phyloP scores from a whole-genome alignment of 2,329 filamentous ascomycete species.

The Penicillium capsulatum region DNA sequence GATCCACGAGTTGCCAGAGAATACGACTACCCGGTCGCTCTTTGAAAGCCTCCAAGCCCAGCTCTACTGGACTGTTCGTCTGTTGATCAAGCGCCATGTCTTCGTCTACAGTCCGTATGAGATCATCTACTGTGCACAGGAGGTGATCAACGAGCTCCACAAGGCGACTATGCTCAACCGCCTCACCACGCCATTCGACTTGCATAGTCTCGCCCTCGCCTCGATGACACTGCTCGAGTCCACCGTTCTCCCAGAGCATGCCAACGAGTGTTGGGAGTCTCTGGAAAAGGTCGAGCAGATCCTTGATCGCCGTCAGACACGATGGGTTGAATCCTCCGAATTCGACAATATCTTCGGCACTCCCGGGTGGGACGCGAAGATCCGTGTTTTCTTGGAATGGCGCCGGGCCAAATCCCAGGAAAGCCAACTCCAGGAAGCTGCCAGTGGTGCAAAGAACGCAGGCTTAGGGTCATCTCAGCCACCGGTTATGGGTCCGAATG shows the following conservation, averaged over 20 bases:
- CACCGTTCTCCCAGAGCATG: constrained; percentile 38
- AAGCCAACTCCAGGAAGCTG: constrained; percentile 28
- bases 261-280: constrained; percentile 37
- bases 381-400: constrained; percentile 40
- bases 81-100: constrained; percentile 43
- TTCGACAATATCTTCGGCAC: constrained; percentile 40
- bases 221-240: constrained; percentile 43
- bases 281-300: constrained; percentile 52
- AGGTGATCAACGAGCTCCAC: constrained; percentile 40
- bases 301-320: constrained; percentile 44
- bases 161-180: constrained; percentile 31
- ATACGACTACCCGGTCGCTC: constrained; percentile 24
- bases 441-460: constrained; percentile 13
- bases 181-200: constrained; percentile 38
- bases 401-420: constrained; percentile 35
- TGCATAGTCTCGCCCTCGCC: constrained; percentile 40
- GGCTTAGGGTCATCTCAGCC: constrained; percentile 20
- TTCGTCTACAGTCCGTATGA: constrained; percentile 42
- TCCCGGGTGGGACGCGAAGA: constrained; percentile 39
- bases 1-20: constrained; percentile 25
- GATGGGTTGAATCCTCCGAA: constrained; percentile 26
- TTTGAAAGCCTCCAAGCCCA: constrained; percentile 39
- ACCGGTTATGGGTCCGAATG: constrained; percentile 39
- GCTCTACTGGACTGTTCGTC: constrained; percentile 41
- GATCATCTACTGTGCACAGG: constrained; percentile 39